Base-by-base conservation (phyloP, 2,329 filamentous ascomycete species). In the Akanthomyces uredinophilus region DNA sequence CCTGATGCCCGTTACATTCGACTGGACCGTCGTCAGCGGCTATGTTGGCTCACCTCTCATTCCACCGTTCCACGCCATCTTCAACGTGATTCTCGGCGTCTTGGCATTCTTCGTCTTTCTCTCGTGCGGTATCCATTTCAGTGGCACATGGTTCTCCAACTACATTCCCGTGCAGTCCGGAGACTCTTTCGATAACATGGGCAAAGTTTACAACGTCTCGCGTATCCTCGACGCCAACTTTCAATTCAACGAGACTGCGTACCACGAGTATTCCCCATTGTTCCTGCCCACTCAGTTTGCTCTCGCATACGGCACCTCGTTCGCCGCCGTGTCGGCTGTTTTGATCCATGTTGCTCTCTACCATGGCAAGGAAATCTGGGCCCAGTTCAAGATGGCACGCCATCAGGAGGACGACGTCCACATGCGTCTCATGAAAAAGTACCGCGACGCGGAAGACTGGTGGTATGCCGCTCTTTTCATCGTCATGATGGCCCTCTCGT, bases 261-360 rank as follows among this genome's bases (percentile, higher is more conserved):
- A 90, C 72, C 76, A 81, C 64, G 75, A 77, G 24, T 89, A 90
- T 71, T 89, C 87, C 22, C 87, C 87, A 1, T 78, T 89, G 4
- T 89, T 83, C 68, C 76, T 90, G 22, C 80, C 85, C 2, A 81
- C 86, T 0, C 86, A 87, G 64, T 90, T 84, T 64, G 80, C 81
- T 2, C 71, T 86, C 43, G 75, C 78, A 8, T 86, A 90, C 67
- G 87, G 86, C 1, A 75, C 89, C 13, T 85, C 84, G 0, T 90
- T 90, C 69, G 87, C 87, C n/a, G 84, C 86, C 24, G 81, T 89
- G 32, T 80, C 84, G 0, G 83, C 85, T 11, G 84, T 86, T 62
- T 72, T 86, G 47, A 78, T 85, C 8, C 83, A 86, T 62, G 82
- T 84, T 49, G 71, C 68, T 2, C 70, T 86, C 16, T 86, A 85